Conservation (phyloP, 768 basidiomycete genomes). For the Albatrellus ellisii region DNA sequence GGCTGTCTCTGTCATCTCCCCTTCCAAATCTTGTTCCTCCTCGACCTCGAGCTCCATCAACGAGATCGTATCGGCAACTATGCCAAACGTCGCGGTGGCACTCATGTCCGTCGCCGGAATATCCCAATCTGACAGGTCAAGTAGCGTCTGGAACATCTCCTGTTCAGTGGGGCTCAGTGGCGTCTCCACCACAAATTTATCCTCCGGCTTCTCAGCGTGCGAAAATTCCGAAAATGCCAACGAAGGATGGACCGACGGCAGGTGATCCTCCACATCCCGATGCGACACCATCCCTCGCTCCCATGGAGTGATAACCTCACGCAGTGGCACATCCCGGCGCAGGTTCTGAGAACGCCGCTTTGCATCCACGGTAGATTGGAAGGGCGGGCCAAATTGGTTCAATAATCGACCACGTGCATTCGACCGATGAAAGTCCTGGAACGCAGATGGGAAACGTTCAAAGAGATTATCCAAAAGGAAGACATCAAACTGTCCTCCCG, state of each 20-base stretch:
- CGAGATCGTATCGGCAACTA: background rate
- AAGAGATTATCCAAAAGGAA: slow-evolving; percentile 54
- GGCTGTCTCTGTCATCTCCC: background rate
- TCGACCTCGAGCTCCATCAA: slow-evolving; percentile 1
- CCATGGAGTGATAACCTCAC: slow-evolving; percentile 15
- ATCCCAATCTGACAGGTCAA: slow-evolving; percentile 23
- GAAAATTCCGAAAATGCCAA: slow-evolving; percentile 10
- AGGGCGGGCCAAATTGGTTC: slow-evolving; percentile 53
- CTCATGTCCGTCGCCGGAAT: slow-evolving; percentile 34
- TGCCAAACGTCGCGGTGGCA: slow-evolving; percentile 19
- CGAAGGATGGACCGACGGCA: slow-evolving; percentile 15
- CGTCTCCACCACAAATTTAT: slow-evolving; percentile 21
- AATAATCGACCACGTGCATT: slow-evolving; percentile 34
- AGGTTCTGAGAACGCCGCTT: slow-evolving; percentile 18
- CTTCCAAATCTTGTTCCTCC: background rate
- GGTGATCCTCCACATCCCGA: slow-evolving; percentile 17
- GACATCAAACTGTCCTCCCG: slow-evolving; percentile 27
- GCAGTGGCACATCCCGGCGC: slow-evolving; percentile 14
- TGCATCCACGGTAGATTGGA: slow-evolving; percentile 37
- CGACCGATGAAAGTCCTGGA: slow-evolving; percentile 42
- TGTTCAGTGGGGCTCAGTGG: slow-evolving; percentile 61
- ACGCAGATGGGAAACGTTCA: slow-evolving; percentile 46
- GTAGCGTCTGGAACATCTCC: slow-evolving; percentile 56
- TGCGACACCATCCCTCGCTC: slow-evolving; percentile 10
- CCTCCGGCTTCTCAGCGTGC: slow-evolving; percentile 5